phyloP scores from a whole-genome alignment of 2,329 filamentous ascomycete species.

The Fusarium mangiferae region DNA sequence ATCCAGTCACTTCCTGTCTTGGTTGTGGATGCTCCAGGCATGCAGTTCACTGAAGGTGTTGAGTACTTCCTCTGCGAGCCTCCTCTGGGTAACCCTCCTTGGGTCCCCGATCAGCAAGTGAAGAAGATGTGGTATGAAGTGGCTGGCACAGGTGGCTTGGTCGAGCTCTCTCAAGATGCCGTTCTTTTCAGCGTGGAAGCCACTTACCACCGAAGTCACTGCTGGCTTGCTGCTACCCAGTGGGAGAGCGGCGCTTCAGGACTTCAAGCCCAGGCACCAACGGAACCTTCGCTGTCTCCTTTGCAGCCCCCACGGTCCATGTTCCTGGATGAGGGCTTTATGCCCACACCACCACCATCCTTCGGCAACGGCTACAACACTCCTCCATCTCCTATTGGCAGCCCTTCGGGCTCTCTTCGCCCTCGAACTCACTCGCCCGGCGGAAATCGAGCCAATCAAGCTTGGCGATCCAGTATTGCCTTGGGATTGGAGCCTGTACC shows the following conservation, averaged over 20 bases:
- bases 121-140: constrained; percentile 80
- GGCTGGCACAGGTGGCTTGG: constrained; percentile 68
- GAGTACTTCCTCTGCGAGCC: constrained; percentile 87
- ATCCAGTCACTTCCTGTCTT: constrained; percentile 82
- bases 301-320: constrained; percentile 52
- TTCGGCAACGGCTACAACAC: constrained; percentile 40
- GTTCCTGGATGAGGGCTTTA: constrained; percentile 48
- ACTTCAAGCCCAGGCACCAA: constrained; percentile 32
- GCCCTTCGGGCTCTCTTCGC: constrained; percentile 49
- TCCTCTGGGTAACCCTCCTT: constrained; percentile 77
- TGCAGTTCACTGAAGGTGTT: constrained; percentile 75
- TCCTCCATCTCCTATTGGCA: constrained; percentile 42
- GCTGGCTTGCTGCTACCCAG: constrained; percentile 63
- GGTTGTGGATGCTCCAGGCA: constrained; percentile 77
- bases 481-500: constrained; percentile 57
- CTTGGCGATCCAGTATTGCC: constrained; percentile 56
- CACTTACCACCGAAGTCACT: constrained; percentile 68
- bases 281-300: constrained; percentile 51
- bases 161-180: constrained; percentile 69
- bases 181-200: constrained; percentile 71
- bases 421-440: constrained; percentile 54
- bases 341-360: constrained; percentile 35
- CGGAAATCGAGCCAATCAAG: constrained; percentile 48
- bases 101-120: constrained; percentile 73
- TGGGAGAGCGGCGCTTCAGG: constrained; percentile 54